phyloP scores from a whole-genome alignment of 345 rosid species.

The Citrus hindsii region DNA sequence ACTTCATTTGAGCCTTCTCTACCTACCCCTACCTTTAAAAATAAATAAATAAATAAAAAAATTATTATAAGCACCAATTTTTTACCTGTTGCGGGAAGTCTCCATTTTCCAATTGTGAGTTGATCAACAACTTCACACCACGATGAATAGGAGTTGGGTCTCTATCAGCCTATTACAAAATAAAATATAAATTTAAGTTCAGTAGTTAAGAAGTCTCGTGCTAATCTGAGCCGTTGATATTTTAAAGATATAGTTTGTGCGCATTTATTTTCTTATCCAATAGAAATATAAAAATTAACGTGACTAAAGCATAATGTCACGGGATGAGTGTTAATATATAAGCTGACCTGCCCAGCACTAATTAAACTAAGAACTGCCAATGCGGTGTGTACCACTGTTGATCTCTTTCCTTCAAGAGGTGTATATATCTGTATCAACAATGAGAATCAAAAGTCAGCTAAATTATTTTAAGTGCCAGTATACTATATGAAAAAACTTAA shows the following conservation, averaged over 20 bases:
- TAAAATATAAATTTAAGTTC: neutral
- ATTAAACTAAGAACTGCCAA: conserved; percentile 52
- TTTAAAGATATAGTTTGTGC: no score
- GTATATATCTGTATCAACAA: conserved; percentile 28
- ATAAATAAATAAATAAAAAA: no score
- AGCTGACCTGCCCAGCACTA: conserved; percentile 49
- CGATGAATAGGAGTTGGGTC: conserved; percentile 62
- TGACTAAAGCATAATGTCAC: neutral
- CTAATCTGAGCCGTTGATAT: no score
- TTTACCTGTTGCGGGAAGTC: conserved; percentile 70
- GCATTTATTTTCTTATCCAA: no score
- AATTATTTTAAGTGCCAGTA: no score
- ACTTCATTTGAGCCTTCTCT: no score
- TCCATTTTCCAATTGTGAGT: conserved; percentile 59
- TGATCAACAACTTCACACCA: conserved; percentile 66
- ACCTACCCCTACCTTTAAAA: no score
- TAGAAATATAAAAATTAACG: neutral
- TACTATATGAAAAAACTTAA: no score
- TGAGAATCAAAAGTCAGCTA: neutral
- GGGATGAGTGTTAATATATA: no score
- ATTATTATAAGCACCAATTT: no score
- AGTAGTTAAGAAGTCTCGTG: neutral
- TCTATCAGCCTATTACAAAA: conserved; percentile 33
- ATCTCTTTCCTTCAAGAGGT: conserved; percentile 42
- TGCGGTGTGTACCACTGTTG: conserved; percentile 54